Evolutionary conservation across 2,329 filamentous ascomycete species (phyloP).

Genomic region (Neocatenulostroma microsporum): DNA sequence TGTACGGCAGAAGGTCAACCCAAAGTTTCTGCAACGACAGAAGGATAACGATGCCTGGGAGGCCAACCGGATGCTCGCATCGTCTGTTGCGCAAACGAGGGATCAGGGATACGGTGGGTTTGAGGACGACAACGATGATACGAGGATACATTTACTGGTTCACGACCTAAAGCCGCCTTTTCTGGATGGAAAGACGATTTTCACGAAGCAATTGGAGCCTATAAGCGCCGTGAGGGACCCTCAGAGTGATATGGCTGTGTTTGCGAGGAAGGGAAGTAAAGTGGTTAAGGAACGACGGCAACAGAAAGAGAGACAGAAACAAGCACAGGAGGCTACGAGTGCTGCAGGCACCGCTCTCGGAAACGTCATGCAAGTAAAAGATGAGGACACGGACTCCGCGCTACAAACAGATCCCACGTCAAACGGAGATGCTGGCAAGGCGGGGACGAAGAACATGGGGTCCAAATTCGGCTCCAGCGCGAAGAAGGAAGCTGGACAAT

Average conservation of each 20-base stretch:
- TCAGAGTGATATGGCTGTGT: constrained; percentile 98
- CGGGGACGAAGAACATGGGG: constrained; percentile 51
- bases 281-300: constrained; percentile 87
- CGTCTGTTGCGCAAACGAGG: constrained; percentile 83
- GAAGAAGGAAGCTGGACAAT: constrained; percentile 76
- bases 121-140: constrained; percentile 82
- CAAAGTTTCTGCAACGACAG: constrained; percentile 73
- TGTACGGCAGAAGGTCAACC: constrained; percentile 41
- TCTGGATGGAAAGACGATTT: constrained; percentile 86
- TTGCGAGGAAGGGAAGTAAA: constrained; percentile 87
- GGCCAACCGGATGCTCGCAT: constrained; percentile 95
- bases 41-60: constrained; percentile 98
- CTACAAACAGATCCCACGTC: constrained; percentile 49
- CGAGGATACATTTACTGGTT: constrained; percentile 79
- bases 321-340: constrained; percentile 91
- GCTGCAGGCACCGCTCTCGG: constrained; percentile 85
- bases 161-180: constrained; percentile 94
- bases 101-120: constrained; percentile 70
- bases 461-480: constrained; percentile 86
- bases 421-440: constrained; percentile 44
- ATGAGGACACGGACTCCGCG: constrained; percentile 80
- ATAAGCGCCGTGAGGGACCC: constrained; percentile 86
- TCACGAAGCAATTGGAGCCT: constrained; percentile 94
- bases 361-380: constrained; percentile 92
- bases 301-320: constrained; percentile 85